Evolutionary conservation across 1,139 yeast species (phyloP).

Genomic region (Yamadazyma dushanensis): DNA sequence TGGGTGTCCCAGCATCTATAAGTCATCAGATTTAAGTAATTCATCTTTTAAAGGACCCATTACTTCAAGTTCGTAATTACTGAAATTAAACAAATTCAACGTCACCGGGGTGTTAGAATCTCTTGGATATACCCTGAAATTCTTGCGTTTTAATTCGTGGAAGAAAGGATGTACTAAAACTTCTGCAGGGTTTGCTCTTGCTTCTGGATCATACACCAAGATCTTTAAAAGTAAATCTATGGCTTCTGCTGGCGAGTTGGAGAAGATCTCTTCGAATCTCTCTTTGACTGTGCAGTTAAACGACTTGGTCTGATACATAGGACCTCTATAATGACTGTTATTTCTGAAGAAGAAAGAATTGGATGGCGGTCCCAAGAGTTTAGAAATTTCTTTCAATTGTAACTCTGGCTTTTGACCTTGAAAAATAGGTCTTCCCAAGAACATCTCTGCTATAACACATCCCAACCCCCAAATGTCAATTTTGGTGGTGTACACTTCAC

Average conservation of each 20-base stretch:
- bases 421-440: constrained; percentile 76
- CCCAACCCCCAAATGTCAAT: constrained; percentile 88
- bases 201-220: constrained; percentile 71
- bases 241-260: constrained; percentile 69
- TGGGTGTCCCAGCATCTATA: too few species aligned
- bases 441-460: constrained; percentile 83
- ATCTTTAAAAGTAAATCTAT: constrained; percentile 68
- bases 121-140: constrained; percentile 61
- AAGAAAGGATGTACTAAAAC: constrained; percentile 73
- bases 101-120: constrained; percentile 42
- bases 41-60: constrained; percentile 46
- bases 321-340: constrained; percentile 74
- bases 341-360: constrained; percentile 71
- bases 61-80: constrained; percentile 52
- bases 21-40: constrained; percentile 18
- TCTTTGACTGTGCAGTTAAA: constrained; percentile 61
- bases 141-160: constrained; percentile 60
- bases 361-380: constrained; percentile 74
- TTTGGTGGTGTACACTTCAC: constrained; percentile 71
- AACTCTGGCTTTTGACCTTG: constrained; percentile 77
- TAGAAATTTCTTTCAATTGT: constrained; percentile 75
- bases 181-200: constrained; percentile 63
- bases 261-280: constrained; percentile 68
- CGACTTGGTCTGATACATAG: constrained; percentile 66
- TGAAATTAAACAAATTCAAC: constrained; percentile 53